Conservation (phyloP, 208 protist genomes). For the Leishmania braziliensis region DNA sequence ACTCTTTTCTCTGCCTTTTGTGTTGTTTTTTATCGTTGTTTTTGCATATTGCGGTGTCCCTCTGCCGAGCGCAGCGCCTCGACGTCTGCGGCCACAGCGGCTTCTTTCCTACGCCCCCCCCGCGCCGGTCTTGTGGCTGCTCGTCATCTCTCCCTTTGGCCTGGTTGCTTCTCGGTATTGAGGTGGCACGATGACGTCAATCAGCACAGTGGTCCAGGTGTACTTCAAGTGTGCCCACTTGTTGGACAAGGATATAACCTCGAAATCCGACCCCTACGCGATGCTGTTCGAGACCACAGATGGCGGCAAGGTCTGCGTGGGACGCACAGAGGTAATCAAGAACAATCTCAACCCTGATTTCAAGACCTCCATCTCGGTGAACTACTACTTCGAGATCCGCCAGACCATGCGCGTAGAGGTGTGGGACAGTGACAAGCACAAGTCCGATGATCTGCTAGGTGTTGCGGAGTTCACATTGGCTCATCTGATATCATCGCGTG, state of each 20-base stretch:
- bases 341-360: conserved; percentile 48
- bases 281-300: conserved; percentile 14
- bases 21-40: too few relatives aligned
- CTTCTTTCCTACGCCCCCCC: too few relatives aligned
- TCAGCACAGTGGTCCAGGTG: conserved; percentile 31
- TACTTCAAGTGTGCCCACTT: conserved; percentile 41
- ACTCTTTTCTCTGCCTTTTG: too few relatives aligned
- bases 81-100: too few relatives aligned
- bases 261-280: conserved; percentile 38
- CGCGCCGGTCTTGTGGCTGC: too few relatives aligned
- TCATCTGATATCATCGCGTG: conserved; percentile 21
- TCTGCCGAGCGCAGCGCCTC: too few relatives aligned
- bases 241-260: conserved; percentile 26
- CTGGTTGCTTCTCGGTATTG: too few relatives aligned
- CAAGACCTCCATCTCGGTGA: conserved; percentile 22
- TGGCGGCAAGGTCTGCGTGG: conserved; percentile 1
- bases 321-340: conserved; percentile 33
- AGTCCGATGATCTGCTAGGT: conserved; percentile 37
- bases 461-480: conserved; percentile 27
- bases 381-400: conserved; percentile 49
- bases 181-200: conserved; percentile 17
- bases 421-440: conserved; percentile 30
- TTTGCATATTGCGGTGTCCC: too few relatives aligned
- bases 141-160: too few relatives aligned
- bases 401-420: conserved; percentile 31